Evolutionary conservation across 306 rosid species (phyloP), one percentile per base, ranked within the genome.

Genomic region (Vicia sativa): DNA sequence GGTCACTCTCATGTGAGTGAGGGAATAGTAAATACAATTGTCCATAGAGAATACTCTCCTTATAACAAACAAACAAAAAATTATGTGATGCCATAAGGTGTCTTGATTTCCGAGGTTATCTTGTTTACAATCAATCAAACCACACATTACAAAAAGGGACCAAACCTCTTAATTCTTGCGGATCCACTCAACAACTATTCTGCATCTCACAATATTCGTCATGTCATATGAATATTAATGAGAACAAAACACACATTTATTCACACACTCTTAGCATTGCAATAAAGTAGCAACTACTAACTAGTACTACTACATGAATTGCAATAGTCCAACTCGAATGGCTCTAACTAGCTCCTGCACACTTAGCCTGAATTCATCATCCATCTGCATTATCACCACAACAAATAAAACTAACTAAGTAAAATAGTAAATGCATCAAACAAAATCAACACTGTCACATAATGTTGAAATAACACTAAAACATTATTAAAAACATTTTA

Each of bases 341-440:
- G 26, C 73, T 71, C 77, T 82, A 18, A 79, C 86, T 0, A 91
- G 67, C 71, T 85, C 96, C 78, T 77, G 72, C 77, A 74, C 78
- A 16, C 85, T 65, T 69, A 83, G 46, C 44, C 68, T 73, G 81
- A 80, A 86, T 16, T 74, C 81, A 14, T 77, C 75, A 4, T 83
- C 88, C 88, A 80, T 77, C 97, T 91, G 91, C 80, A 70, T 63
- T 53, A 25, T 13, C 31, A 62, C 19, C 64, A 43, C 29, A 53
- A n/a, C n/a, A 2, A 9, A 50, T 46, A 58, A 58, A 49, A 52
- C 21, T 11, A n/a, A 16, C 31, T 21, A 21, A 21, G 23, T 21
- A 21, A 21, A 21, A 25, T 2, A 16, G 56, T n/a, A 50, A 19
- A 59, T 67, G 11, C 29, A 16, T 19, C 25, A 16, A 9, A 16